Percentiles rank a stretch among this genome's conserved stretches.
These are phyloP conservation scores for Coemansia asiatica DNA, from an alignment of 192 early-diverging fungal genomes.

Conservation along the genomic window DNA sequence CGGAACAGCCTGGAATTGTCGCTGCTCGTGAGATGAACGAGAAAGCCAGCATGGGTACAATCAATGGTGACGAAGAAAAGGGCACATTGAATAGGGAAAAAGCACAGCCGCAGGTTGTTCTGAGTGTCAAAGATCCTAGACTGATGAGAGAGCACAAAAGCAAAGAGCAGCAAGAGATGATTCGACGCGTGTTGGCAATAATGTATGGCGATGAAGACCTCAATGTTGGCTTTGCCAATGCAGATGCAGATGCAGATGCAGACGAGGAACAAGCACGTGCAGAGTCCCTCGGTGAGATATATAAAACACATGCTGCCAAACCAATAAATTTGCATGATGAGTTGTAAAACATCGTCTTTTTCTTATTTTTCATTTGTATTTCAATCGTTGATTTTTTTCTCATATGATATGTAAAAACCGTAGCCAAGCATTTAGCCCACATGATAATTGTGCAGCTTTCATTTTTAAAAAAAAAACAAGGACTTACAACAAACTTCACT, in stretches of 20 bases:
- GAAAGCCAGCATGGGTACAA: background rate
- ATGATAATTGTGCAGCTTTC: too few relatives aligned
- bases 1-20: background rate
- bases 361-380: too few relatives aligned
- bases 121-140: slow-evolving; percentile 30
- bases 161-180: slow-evolving; percentile 18
- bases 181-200: slow-evolving; percentile 27
- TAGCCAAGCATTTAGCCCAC: too few relatives aligned
- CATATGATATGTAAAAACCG: too few relatives aligned
- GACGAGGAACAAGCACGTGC: too few relatives aligned
- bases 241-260: background rate
- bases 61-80: background rate
- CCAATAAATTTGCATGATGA: background rate
- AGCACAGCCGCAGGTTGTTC: slow-evolving; percentile 19
- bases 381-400: too few relatives aligned
- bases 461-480: too few relatives aligned
- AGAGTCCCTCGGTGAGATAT: too few relatives aligned
- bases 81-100: background rate
- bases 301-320: background rate
- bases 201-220: slow-evolving; percentile 25
- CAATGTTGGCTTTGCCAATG: slow-evolving; percentile 18
- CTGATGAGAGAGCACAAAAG: slow-evolving; percentile 2
- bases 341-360: background rate
- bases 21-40: background rate
- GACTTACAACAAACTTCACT: too few relatives aligned